Base-by-base conservation (phyloP, 164 flowering plant species). In the Amborella trichopoda region DNA sequence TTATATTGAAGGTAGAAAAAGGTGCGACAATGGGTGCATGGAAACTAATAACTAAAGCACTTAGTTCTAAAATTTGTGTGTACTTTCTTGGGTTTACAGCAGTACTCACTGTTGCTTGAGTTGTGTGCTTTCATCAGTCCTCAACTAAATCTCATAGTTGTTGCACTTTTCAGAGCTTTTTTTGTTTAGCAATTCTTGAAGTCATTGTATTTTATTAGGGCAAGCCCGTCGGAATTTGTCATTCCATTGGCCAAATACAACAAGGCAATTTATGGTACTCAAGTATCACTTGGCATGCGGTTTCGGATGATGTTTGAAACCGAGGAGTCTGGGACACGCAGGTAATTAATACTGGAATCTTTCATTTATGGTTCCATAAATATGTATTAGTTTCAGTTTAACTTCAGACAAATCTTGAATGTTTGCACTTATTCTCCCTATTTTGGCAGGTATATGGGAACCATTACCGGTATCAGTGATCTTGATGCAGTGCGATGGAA, bases 221-320 rank as follows among this genome's bases (percentile, higher is more conserved):
- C 96, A 42, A 91, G 96, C 62, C 96, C 94, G 26, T 91, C 99
- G n/a, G 99, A 93, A 56, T 93, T 88, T 66, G 95, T 91, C 30
- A 75, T 91, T 39, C 95, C 99, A 32, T 70, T 91, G 32, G 96
- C 99, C 56, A 91, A 91, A 67, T 91, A 80, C 66, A 80, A 82
- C 77, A 87, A 80, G 67, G 83, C 96, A 27, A 76, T 71, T 17
- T 74, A 70, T 46, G 63, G 78, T 59, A 72, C 73, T 61, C 99
- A 91, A 68, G 62, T 91, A 56, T 84, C 99, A 37, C 87, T 76
- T 28, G 96, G 96, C 46, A 91, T 91, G 99, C 93, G 99, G 11
- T 91, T 91, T 44, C 74, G 99, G 39, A 91, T 91, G 99, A 80
- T 82, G 88, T 91, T 91, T 62, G 99, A 91, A 64, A 93, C 95